Conservation (phyloP, 371 early-diverging fungal genomes). For the Mucor saturninus region DNA sequence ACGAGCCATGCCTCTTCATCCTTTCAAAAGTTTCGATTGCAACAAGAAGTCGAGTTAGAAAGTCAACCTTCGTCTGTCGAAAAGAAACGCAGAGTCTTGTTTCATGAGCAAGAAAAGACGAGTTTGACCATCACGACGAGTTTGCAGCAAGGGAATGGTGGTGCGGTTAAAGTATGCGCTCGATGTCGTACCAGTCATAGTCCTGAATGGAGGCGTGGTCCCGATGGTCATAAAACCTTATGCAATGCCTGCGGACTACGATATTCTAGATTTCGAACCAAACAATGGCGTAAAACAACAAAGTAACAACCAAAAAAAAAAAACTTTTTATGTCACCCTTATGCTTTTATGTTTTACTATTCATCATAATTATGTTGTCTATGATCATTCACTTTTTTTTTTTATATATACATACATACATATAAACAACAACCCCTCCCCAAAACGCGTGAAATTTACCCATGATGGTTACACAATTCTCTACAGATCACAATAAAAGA, state of each 20-base stretch:
- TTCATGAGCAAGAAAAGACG: neutral
- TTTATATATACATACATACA: too few species aligned
- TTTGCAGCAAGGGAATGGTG: neutral
- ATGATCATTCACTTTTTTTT: too few species aligned
- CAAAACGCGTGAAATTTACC: too few species aligned
- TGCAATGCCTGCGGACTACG: slow-evolving; percentile 83
- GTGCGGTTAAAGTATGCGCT: slow-evolving; percentile 55
- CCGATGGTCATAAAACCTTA: slow-evolving; percentile 78
- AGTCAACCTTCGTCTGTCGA: neutral
- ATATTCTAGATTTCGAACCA: slow-evolving; percentile 72
- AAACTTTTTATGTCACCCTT: neutral
- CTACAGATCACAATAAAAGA: too few species aligned
- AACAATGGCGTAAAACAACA: slow-evolving; percentile 36
- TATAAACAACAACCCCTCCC: too few species aligned
- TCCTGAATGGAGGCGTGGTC: slow-evolving; percentile 83
- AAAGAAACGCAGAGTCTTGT: slow-evolving; percentile 5
- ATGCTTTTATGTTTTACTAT: too few species aligned
- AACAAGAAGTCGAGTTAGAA: slow-evolving; percentile 1
- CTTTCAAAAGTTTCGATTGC: slow-evolving; percentile 4
- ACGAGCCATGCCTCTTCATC: neutral
- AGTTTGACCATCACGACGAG: neutral
- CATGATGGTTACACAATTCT: too few species aligned
- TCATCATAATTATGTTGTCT: too few species aligned
- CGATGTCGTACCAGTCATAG: slow-evolving; percentile 73
- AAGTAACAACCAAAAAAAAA: neutral